phyloP scores from a whole-genome alignment of 768 basidiomycete genomes.

The Suillus ampliporus region DNA sequence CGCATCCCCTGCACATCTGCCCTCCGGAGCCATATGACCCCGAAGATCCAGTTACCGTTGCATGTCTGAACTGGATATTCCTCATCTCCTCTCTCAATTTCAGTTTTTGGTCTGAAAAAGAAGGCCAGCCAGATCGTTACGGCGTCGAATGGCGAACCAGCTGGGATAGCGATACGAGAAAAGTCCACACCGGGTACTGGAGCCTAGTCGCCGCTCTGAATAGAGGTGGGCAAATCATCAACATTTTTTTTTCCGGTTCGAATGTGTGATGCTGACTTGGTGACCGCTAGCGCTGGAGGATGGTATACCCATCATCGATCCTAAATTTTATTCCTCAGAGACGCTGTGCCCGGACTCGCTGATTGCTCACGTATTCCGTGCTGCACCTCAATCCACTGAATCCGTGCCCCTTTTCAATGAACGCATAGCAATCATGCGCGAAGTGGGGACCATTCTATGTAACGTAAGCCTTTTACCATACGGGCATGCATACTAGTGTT shows the following conservation, averaged over 20 bases:
- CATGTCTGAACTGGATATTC: constrained; percentile 85
- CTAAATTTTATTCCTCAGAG: constrained; percentile 77
- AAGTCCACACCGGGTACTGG: constrained; percentile 85
- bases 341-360: constrained; percentile 71
- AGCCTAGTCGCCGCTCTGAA: constrained; percentile 84
- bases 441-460: constrained; percentile 75
- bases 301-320: constrained; percentile 78
- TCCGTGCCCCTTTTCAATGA: constrained; percentile 71
- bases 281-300: constrained; percentile 68
- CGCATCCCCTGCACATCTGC: constrained; percentile 67
- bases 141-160: constrained; percentile 79
- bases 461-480: constrained; percentile 49
- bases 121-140: constrained; percentile 63
- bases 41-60: constrained; percentile 56
- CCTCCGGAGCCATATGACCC: constrained; percentile 68
- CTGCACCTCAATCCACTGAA: constrained; percentile 61
- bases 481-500: background rate
- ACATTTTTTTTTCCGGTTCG: background rate
- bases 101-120: constrained; percentile 85
- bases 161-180: constrained; percentile 59
- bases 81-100: constrained; percentile 87
- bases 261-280: background rate
- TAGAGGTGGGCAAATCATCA: constrained; percentile 55
- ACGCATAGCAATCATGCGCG: constrained; percentile 77
- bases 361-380: constrained; percentile 72